A percentile compares a stretch with the other conserved stretches of the same genome.
These are phyloP conservation scores for Fomitopsis betulina DNA, from an alignment of 1,284 basidiomycete species.

Conservation along the genomic window DNA sequence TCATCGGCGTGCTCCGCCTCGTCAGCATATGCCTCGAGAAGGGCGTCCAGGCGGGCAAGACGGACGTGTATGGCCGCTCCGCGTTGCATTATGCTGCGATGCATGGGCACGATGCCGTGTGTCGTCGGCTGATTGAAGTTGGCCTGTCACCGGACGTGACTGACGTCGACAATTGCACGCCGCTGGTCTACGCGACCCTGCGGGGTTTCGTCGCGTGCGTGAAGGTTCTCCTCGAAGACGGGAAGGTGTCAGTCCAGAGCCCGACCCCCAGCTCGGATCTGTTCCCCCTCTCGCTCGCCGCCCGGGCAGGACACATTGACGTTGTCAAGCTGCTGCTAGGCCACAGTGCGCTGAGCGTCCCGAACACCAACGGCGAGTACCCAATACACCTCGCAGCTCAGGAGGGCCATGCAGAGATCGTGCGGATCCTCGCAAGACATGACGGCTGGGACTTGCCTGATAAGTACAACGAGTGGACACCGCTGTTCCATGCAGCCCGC, in stretches of 20 bases:
- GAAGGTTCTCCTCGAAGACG: constrained; percentile 68
- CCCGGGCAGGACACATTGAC: constrained; percentile 84
- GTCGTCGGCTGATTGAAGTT: constrained; percentile 72
- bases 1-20: constrained; percentile 78
- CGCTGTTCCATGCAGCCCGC: constrained; percentile 92
- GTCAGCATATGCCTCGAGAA: constrained; percentile 81
- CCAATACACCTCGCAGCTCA: constrained; percentile 98
- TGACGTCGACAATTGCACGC: constrained; percentile 93
- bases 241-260: constrained; percentile 55
- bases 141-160: constrained; percentile 64
- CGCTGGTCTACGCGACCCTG: constrained; percentile 89
- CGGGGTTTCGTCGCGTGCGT: constrained; percentile 84
- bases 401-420: constrained; percentile 86
- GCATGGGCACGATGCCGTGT: constrained; percentile 82
- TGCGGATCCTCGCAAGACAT: constrained; percentile 69
- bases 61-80: constrained; percentile 89
- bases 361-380: constrained; percentile 94
- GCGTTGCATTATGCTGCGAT: constrained; percentile 96
- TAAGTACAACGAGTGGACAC: constrained; percentile 98
- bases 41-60: constrained; percentile 61
- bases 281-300: constrained; percentile 87
- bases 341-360: constrained; percentile 73
- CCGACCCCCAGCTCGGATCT: constrained; percentile 63
- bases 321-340: constrained; percentile 79
- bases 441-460: constrained; percentile 89